Percentiles rank a stretch among this genome's conserved stretches.
These are phyloP conservation scores for Corchorus olitorius DNA, from an alignment of 345 rosid genomes.

Conservation along the genomic window DNA sequence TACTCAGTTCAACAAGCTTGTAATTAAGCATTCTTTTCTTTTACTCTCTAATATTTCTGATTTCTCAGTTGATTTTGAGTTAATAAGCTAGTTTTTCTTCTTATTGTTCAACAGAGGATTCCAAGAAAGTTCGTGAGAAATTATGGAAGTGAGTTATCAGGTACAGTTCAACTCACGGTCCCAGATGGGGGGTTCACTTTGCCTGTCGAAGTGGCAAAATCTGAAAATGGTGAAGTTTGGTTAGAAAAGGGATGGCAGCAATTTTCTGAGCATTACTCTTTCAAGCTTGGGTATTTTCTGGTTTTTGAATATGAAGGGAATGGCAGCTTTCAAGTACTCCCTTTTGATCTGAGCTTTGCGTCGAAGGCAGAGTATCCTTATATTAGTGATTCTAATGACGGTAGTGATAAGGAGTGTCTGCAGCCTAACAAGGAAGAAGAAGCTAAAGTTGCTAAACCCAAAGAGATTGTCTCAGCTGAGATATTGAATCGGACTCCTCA, in stretches of 20 bases:
- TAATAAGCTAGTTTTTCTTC: too few species aligned
- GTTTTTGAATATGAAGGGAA: conserved; percentile 32
- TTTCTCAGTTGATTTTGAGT: too few species aligned
- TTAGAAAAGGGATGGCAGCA: conserved; percentile 33
- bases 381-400: neutral
- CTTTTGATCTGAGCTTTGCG: conserved; percentile 21
- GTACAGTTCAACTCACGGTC: conserved; percentile 11
- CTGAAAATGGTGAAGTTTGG: conserved; percentile 23
- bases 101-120: conserved; percentile 18
- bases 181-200: conserved; percentile 26
- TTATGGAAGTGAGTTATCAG: conserved; percentile 20
- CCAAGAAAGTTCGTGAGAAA: conserved; percentile 27
- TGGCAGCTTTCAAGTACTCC: conserved; percentile 17
- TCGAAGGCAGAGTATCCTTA: conserved; percentile 27
- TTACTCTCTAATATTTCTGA: too few species aligned
- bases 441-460: neutral
- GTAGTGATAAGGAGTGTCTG: neutral
- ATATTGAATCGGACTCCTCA: neutral
- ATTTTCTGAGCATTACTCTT: conserved; percentile 24
- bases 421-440: neutral
- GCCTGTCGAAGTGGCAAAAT: conserved; percentile 24
- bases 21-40: too few species aligned
- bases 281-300: conserved; percentile 18
- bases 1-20: too few species aligned
- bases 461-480: neutral